Percentiles rank a stretch among this genome's conserved stretches.
These are phyloP conservation scores for Ceratobasidium sp. DNA, from an alignment of 1,284 basidiomycete species.

Conservation along the genomic window DNA sequence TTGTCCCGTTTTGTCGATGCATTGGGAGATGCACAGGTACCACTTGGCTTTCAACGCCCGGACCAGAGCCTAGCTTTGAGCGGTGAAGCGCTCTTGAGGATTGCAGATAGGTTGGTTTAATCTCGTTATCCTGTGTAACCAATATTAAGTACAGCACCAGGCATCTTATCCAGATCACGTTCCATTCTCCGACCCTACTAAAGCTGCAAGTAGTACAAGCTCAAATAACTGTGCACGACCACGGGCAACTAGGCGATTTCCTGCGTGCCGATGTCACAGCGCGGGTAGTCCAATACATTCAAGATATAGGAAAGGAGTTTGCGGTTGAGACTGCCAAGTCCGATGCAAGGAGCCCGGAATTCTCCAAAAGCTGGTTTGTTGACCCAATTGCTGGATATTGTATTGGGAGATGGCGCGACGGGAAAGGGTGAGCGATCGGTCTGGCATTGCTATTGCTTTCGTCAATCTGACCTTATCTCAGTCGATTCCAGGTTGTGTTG, in stretches of 20 bases:
- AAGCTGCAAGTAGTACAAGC: constrained; percentile 77
- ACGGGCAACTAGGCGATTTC: constrained; percentile 29
- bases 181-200: constrained; percentile 71
- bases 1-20: constrained; percentile 46
- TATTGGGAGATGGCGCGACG: constrained; percentile 36
- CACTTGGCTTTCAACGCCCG: constrained; percentile 37
- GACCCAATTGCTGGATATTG: constrained; percentile 36
- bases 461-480: not conserved
- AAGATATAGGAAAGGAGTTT: constrained; percentile 21
- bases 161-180: constrained; percentile 74
- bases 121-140: not conserved
- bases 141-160: constrained; percentile 50
- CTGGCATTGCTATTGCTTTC: not conserved
- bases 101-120: constrained; percentile 64
- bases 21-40: not conserved
- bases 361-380: constrained; percentile 24
- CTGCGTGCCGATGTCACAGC: constrained; percentile 31
- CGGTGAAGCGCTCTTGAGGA: constrained; percentile 71
- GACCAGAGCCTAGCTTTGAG: constrained; percentile 54
- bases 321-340: not conserved
- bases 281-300: constrained; percentile 28
- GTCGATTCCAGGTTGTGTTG: constrained; percentile 29
- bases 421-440: constrained; percentile 36
- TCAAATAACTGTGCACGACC: constrained; percentile 60
- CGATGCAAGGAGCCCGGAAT: not conserved